Conservation (phyloP, 2,329 filamentous ascomycete species). For the Xylariomycetidae sp. region DNA sequence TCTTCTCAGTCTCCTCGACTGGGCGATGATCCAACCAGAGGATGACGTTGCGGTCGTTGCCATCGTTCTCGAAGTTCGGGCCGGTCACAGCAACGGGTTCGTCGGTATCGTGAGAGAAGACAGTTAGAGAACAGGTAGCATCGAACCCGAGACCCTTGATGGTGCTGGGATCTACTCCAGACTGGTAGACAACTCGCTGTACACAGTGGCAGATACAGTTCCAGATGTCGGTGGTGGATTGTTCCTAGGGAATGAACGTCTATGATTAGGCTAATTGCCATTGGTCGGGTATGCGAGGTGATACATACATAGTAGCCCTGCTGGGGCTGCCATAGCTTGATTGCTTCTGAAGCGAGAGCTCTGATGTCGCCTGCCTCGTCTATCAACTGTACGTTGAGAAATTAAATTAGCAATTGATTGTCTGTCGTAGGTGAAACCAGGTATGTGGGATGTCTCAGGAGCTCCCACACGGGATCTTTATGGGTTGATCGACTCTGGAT, state of each 20-base stretch:
- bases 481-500: too few species aligned
- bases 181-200: slow-evolving; percentile 74
- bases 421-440: too few species aligned
- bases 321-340: slow-evolving; percentile 75
- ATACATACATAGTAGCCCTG: slow-evolving; percentile 72
- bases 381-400: too few species aligned
- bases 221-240: slow-evolving; percentile 98
- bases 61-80: slow-evolving; percentile 74
- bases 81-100: slow-evolving; percentile 89
- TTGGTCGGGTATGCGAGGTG: slow-evolving; percentile 3
- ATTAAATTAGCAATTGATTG: too few species aligned
- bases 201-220: slow-evolving; percentile 87
- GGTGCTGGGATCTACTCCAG: slow-evolving; percentile 67
- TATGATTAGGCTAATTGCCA: too few species aligned
- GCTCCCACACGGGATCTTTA: too few species aligned
- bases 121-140: slow-evolving; percentile 93
- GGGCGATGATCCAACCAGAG: slow-evolving; percentile 96
- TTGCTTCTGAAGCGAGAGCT: slow-evolving; percentile 67
- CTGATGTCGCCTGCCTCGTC: slow-evolving; percentile 86
- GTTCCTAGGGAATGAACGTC: too few species aligned
- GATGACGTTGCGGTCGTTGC: slow-evolving; percentile 89
- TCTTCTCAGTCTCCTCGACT: slow-evolving; percentile 82
- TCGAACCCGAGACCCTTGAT: slow-evolving; percentile 95
- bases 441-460: too few species aligned
- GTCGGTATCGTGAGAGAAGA: slow-evolving; percentile 84